phyloP scores from a whole-genome alignment of 169 alveolate species.

The Hepatocystis sp. region DNA sequence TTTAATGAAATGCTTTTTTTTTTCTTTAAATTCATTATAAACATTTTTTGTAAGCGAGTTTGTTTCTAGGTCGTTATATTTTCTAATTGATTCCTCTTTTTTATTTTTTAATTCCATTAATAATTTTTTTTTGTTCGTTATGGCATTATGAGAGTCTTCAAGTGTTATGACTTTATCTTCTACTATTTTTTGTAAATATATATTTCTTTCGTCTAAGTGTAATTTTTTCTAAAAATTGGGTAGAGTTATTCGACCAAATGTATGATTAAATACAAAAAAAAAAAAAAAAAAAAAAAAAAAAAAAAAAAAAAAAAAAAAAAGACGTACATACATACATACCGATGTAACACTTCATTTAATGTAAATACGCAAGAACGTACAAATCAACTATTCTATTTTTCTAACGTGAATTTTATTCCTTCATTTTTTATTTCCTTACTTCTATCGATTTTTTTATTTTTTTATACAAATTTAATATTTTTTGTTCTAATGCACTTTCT shows the following conservation, averaged over 20 bases:
- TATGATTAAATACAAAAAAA: not conserved
- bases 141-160: constrained; percentile 18
- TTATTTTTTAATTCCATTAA: constrained; percentile 40
- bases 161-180: constrained; percentile 13
- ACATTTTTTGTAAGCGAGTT: constrained; percentile 24
- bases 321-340: not conserved
- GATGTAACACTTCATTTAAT: no score
- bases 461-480: constrained; percentile 34
- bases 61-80: constrained; percentile 25
- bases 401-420: no score
- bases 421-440: not conserved
- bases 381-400: no score
- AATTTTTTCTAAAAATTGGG: constrained; percentile 41
- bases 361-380: no score
- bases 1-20: constrained; percentile 14
- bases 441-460: constrained; percentile 44
- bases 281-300: not conserved
- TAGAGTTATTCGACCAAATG: no score
- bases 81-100: constrained; percentile 59
- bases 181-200: constrained; percentile 24
- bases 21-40: constrained; percentile 25
- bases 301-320: not conserved
- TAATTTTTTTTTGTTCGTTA: constrained; percentile 14
- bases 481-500: constrained; percentile 18
- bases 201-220: constrained; percentile 52